Evolutionary conservation across 2,329 filamentous ascomycete genomes (phyloP), one percentile per base, ranked within the genome.

Genomic region (Diaporthe nobilis): DNA sequence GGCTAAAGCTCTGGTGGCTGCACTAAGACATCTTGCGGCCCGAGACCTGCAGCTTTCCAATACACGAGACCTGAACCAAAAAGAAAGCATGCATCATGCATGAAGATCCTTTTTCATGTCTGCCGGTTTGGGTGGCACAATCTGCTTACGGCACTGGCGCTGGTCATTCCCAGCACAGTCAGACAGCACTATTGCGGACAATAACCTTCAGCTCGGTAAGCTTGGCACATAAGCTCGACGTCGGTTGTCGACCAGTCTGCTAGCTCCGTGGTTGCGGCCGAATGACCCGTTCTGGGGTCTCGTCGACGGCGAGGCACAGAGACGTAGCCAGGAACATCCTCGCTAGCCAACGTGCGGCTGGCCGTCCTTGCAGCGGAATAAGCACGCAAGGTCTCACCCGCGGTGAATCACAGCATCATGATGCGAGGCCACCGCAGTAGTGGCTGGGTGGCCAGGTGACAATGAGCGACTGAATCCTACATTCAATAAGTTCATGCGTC

Each of bases 321-420:
- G 5, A 22, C 13, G 34, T 22, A 22, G 65, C 65, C 65, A 17
- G 65, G 65, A 55, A 55, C 47, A 70, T 70, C 65, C 65, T 55
- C 65, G 65, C n/a, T 42, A 34, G 47, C 8, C 8, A 25, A 22
- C 34, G 47, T 70, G 65, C 49, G n/a, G 65, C 65, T 70, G 47
- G 49, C 25, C 17, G 49, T 53, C 65, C 65, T 70, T 70, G 65
- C 65, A 70, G 34, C 13, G 25, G 31, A 70, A 42, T 70, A 70
- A 70, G 65, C 65, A 55, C n/a, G 22, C 65, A 70, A 70, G 65
- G 65, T 70, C 65, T 70, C 47, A 70, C 65, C 25, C 34, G 25
- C n/a, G 55, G 13, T 70, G 34, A 28, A 70, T 70, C 65, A 70
- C 22, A 55, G 65, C 47, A 70, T 55, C 65, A 70, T 55, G 47